These are phyloP conservation scores for Colletotrichum sp. DNA, from an alignment of 2,329 filamentous ascomycete genomes.

Conservation along the genomic window DNA sequence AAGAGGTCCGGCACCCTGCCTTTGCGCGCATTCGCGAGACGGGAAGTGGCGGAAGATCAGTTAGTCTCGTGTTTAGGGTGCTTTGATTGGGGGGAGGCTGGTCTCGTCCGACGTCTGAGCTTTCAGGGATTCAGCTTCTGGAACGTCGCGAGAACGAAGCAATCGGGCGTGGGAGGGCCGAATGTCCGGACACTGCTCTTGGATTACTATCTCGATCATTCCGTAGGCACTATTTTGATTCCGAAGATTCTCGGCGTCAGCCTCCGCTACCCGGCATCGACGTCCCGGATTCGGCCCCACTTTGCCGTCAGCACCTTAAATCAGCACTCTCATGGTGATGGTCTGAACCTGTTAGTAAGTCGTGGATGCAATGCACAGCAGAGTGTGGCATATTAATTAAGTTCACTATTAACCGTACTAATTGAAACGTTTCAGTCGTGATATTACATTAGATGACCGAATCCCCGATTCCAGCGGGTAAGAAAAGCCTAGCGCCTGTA, in stretches of 20 bases:
- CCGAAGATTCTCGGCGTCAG: not conserved
- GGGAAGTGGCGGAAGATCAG: not conserved
- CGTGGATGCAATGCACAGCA: too few species aligned
- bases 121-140: not conserved
- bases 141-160: not conserved
- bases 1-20: slow-evolving; percentile 1
- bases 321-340: too few species aligned
- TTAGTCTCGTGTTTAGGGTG: not conserved
- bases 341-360: too few species aligned
- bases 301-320: not conserved
- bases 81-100: not conserved
- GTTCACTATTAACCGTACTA: too few species aligned
- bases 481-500: too few species aligned
- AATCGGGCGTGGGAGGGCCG: not conserved
- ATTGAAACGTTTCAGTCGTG: too few species aligned
- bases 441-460: too few species aligned
- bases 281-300: not conserved
- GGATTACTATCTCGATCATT: not conserved
- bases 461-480: too few species aligned
- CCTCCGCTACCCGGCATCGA: not conserved
- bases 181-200: not conserved
- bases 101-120: not conserved
- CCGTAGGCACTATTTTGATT: not conserved
- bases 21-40: not conserved
- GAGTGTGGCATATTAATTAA: too few species aligned